Evolutionary conservation across 148 eudicot species (phyloP).

Genomic region (Spergularia bocconei): DNA sequence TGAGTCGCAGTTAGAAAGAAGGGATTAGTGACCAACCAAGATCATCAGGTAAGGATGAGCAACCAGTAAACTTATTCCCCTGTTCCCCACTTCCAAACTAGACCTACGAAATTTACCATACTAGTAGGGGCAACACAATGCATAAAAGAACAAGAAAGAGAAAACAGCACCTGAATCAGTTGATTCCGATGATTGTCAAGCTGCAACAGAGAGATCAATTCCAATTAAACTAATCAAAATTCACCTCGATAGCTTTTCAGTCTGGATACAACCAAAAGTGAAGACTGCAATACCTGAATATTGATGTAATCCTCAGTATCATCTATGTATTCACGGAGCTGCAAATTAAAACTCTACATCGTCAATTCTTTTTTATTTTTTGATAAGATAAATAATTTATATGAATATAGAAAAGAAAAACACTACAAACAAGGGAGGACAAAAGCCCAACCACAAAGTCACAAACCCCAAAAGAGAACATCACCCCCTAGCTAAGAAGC

Average conservation of each 20-base stretch:
- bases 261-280: not conserved
- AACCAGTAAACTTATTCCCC: not conserved
- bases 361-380: not conserved
- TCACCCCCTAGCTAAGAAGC: too few relatives aligned
- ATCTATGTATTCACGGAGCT: constrained; percentile 75
- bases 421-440: too few relatives aligned
- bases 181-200: constrained; percentile 84
- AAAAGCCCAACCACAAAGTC: too few relatives aligned
- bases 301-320: constrained; percentile 83
- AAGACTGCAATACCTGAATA: constrained; percentile 47
- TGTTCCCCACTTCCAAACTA: not conserved
- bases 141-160: not conserved
- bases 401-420: too few relatives aligned
- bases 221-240: constrained; percentile 12
- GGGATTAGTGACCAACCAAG: not conserved
- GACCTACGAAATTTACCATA: not conserved
- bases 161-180: constrained; percentile 55
- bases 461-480: too few relatives aligned
- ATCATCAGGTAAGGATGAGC: not conserved
- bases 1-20: not conserved
- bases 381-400: too few relatives aligned
- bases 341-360: constrained; percentile 27
- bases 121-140: not conserved
- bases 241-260: constrained; percentile 1
- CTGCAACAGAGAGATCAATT: constrained; percentile 37